Evolutionary conservation across 2,329 filamentous ascomycete species (phyloP), one percentile per base, ranked within the genome.

Genomic region (Metarhizium anisopliae): DNA sequence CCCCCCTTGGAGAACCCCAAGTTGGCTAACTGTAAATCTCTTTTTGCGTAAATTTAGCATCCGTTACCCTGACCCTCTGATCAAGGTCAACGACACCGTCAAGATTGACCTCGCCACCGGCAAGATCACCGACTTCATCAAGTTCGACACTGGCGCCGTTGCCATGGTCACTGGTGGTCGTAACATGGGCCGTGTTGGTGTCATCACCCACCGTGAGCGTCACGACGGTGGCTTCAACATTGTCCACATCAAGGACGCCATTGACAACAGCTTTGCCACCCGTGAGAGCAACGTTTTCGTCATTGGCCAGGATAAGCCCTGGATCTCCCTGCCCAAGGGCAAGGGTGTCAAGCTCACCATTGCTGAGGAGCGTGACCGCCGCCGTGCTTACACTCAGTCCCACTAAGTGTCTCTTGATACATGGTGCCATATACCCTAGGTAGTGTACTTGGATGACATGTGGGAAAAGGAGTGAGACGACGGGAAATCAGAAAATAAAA

Each of bases 161-260:
- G 91, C 89, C 77, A 99, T 99, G 93, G 89, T 88, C 73, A 99
- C 94, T 68, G 94, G 94, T 87, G 94, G 94, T 86, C 94, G 93
- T 76, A 99, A 99, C 90, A 99, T 97, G 93, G 94, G 94, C 77
- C 94, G 94, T 93, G 93, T 99, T 73, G 94, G 94, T 89, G 93
- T 97, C 77, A 95, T 99, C 83, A 97, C 94, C 71, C 92, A 99
- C 86, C 93, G 94, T 84, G 94, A 99, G 86, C 90, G 94, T 72
- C 94, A 99, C 85, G 94, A 99, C 70, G 94, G 94, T 84, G 94
- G 94, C 78, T 99, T 99, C 89, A 95, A 95, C 86, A 95, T 99
- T 73, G 92, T 99, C 77, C 92, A 96, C 84, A 88, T 99, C 80
- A 99, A 99, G 89, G 94, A 99, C 74, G 93, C 92, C 72, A 93